Percentiles rank a stretch among this genome's conserved stretches.
Conservation (phyloP, 805 yeast genomes). For the Kodamaea hsintzibuensis region DNA sequence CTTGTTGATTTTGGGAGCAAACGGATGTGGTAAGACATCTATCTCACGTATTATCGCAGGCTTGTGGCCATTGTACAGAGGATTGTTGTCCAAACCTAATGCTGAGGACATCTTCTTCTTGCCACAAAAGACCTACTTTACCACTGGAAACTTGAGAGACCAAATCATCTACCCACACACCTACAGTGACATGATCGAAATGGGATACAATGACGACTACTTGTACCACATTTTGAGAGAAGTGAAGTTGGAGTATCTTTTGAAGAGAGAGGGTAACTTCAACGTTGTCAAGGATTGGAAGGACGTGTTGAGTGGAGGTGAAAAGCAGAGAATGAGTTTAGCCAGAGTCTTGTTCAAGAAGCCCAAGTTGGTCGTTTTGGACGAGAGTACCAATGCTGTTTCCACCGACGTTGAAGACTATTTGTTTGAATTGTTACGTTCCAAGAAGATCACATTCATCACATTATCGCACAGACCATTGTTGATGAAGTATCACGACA, state of each 20-base stretch:
- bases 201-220: slow-evolving; percentile 70
- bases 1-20: slow-evolving; percentile 78
- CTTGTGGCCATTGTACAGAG: slow-evolving; percentile 87
- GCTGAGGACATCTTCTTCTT: slow-evolving; percentile 70
- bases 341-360: slow-evolving; percentile 81
- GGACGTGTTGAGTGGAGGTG: slow-evolving; percentile 95
- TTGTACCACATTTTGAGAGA: slow-evolving; percentile 66
- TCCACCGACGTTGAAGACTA: slow-evolving; percentile 87
- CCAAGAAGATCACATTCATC: slow-evolving; percentile 70
- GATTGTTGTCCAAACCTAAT: slow-evolving; percentile 76
- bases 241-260: slow-evolving; percentile 78
- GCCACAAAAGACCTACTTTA: slow-evolving; percentile 86
- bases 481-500: slow-evolving; percentile 81
- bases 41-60: slow-evolving; percentile 83
- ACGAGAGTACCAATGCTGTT: slow-evolving; percentile 94
- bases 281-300: slow-evolving; percentile 73
- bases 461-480: slow-evolving; percentile 85
- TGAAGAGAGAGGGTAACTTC: slow-evolving; percentile 62
- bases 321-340: slow-evolving; percentile 85
- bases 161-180: slow-evolving; percentile 87
- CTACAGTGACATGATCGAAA: slow-evolving; percentile 71
- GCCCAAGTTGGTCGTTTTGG: slow-evolving; percentile 80
- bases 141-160: slow-evolving; percentile 82
- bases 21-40: slow-evolving; percentile 89
- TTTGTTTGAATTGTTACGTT: slow-evolving; percentile 72